Evolutionary conservation across 2,329 filamentous ascomycete species (phyloP), one percentile per base, ranked within the genome.

Genomic region (Emergomyces pasteurianus): DNA sequence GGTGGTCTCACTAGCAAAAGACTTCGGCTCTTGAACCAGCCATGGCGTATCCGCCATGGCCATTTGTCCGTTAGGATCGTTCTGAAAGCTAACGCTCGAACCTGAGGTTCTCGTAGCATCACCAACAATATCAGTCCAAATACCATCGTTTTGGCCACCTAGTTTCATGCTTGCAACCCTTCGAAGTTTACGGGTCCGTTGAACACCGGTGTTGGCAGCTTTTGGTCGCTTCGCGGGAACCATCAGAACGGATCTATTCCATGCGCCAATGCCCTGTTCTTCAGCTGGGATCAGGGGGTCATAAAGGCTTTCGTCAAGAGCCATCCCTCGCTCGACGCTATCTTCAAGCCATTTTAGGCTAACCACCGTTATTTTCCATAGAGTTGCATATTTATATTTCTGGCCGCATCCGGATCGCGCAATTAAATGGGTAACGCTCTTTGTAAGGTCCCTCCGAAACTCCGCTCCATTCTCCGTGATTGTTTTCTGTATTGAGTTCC

Each of bases 61-160:
- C 60, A 46, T 60, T 40, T 59, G 60, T n/a, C 59, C 59, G 57
- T 60, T 66, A 23, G 60, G 60, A 55, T 62, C 52, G 40, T 61
- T 63, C 58, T 65, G 60, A 53, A 65, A 65, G 56, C 42, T 61
- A 49, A 28, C 47, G 58, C 47, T 60, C 14, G n/a, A 38, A 59
- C 58, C 26, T 59, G 52, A 59, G 61, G 60, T 26, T 47, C 49
- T 57, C 23, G 38, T 38, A 42, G 26, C 54, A 53, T 58, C 53
- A 21, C 85, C 85, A 28, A 94, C 82, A 62, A 99, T 95, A 67
- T 95, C 90, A 5, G 87, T 87, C 92, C 92, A 97, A n/a, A 97
- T 81, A 34, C 84, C 86, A 67, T 92, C 86, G 66, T 86, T 87
- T 68, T 96, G 91, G 57, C 81, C 88, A 61, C 82, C 86, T 38